Base-by-base conservation (phyloP, 1,284 basidiomycete genomes). In the Malassezia yamatoensis region DNA sequence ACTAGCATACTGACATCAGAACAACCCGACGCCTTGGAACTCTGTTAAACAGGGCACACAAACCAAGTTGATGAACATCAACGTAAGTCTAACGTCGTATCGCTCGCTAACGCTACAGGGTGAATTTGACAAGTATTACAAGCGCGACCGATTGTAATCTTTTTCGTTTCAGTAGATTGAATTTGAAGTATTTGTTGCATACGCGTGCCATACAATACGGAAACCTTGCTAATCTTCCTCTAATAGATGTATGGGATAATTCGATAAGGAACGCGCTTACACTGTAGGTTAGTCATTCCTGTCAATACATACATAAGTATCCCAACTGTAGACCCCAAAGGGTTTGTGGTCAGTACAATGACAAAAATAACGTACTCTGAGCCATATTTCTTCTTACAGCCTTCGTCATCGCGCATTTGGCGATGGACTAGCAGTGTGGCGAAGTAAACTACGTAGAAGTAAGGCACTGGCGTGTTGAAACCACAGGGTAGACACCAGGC, bases 401-500 rank as follows among this genome's bases (percentile, higher is more conserved):
- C 84, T 74, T 91, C 89, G 66, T 96, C 91, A 75, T 99, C 94
- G 38, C 94, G 81, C 58, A 79, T 79, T 77, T 96, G 89, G 53
- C 94, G 81, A 77, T 98, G 94, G 24, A 90, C 79, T 57, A 99
- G 84, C 29, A 99, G 82, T 18, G 94, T 82, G 7, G 83, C 80
- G 71, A 99, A 98, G 79, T 91, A 78, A 60, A 80, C 76, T 40
- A 89, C 82, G 75, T 98, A 98, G 78, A 93, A 98, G 79, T 98
- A 99, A 2, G 93, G 90, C 71, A 98, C 81, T 7, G 91, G 91
- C 0, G 89, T 90, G 45, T 82, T 78, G 77, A 96, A 90, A 8
- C 88, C 90, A 1, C 89, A 93, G 0, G 94, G 89, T 13, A 98
- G 81, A 65, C 85, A 94, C 91, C 93, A 98, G 0, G 86, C 84